Conservation (phyloP, 208 protist species). For the Borovskyia barvae region DNA sequence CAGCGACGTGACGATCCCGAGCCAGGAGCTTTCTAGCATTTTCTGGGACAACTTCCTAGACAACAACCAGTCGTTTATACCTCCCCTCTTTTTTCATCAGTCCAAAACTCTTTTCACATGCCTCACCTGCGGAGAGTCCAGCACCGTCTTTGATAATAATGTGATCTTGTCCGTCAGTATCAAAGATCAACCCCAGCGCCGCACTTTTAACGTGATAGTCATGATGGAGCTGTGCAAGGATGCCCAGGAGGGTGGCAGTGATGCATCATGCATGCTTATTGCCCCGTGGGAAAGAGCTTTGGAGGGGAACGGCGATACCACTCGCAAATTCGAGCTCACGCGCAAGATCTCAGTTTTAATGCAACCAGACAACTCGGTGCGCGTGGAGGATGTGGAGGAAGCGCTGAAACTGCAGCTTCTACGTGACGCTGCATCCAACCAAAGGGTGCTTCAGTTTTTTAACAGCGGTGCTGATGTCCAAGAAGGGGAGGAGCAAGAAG, state of each 20-base stretch:
- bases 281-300: constrained; percentile 8
- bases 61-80: constrained; percentile 76
- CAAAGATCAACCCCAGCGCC: constrained; percentile 33
- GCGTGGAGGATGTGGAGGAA: constrained; percentile 22
- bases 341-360: constrained; percentile 21
- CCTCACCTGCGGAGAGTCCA: constrained; percentile 53
- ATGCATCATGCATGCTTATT: not conserved
- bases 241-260: not conserved
- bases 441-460: constrained; percentile 18
- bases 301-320: not conserved
- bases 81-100: constrained; percentile 79
- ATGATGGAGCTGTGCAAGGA: constrained; percentile 23
- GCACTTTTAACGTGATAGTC: constrained; percentile 30
- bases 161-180: constrained; percentile 64
- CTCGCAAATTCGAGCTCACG: constrained; percentile 12
- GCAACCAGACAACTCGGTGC: constrained; percentile 26
- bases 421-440: constrained; percentile 7
- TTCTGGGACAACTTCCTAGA: constrained; percentile 89
- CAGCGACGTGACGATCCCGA: constrained; percentile 61
- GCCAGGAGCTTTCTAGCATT: constrained; percentile 62
- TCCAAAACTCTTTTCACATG: constrained; percentile 70
- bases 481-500: constrained; percentile 7
- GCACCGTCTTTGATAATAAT: constrained; percentile 80
- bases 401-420: constrained; percentile 16
- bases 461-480: constrained; percentile 3